These are phyloP conservation scores for Cercospora sp. DNA, from an alignment of 2,329 filamentous ascomycete genomes.

Conservation along the genomic window DNA sequence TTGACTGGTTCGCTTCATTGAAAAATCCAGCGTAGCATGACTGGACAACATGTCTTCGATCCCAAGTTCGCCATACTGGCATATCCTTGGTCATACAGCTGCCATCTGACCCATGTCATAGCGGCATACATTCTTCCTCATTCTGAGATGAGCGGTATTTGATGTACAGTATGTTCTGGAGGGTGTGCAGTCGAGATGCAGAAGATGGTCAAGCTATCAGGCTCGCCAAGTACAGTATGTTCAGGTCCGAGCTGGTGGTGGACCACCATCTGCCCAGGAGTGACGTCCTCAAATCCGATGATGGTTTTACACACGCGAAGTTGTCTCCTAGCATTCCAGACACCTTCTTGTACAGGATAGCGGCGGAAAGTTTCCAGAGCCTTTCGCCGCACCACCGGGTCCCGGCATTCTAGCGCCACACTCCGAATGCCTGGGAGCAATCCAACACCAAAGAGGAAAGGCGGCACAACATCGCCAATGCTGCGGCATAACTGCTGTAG, in stretches of 20 bases:
- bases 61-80: neutral
- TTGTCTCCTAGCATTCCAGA: neutral
- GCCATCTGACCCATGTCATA: neutral
- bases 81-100: neutral
- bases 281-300: neutral
- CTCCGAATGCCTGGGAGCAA: neutral
- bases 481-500: neutral
- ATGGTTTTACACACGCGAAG: neutral
- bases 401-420: neutral
- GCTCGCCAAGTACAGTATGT: neutral
- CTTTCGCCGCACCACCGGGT: neutral
- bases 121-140: neutral
- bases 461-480: neutral
- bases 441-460: neutral
- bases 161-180: neutral
- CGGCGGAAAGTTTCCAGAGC: neutral
- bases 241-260: neutral
- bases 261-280: neutral
- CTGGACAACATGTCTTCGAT: neutral
- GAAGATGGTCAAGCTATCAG: neutral
- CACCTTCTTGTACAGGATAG: neutral
- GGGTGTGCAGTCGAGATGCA: neutral
- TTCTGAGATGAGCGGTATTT: neutral
- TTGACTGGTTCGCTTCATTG: neutral
- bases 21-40: neutral